Conservation (phyloP, 108 stramenopile genomes). For the Asterionellopsis glacialis region DNA sequence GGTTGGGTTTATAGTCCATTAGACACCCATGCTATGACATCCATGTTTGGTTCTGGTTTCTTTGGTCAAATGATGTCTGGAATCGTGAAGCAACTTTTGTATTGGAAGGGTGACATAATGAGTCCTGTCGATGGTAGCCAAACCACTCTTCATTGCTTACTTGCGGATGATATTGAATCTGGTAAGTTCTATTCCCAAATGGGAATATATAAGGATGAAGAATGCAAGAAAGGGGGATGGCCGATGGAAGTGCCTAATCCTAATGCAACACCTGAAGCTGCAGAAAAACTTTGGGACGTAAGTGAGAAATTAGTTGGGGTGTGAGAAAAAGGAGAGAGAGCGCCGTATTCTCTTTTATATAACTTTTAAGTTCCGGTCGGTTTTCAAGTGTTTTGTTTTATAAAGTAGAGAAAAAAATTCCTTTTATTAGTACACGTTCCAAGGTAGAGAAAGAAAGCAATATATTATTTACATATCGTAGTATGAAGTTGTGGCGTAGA, state of each 20-base stretch:
- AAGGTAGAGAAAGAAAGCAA: too few relatives aligned
- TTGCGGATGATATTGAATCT: constrained; percentile 15
- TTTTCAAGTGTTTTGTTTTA: too few relatives aligned
- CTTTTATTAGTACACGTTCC: too few relatives aligned
- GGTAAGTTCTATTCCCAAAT: constrained; percentile 25
- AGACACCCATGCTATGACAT: constrained; percentile 10
- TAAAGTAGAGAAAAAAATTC: too few relatives aligned
- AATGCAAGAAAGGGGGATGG: constrained; percentile 13
- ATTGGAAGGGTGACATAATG: constrained; percentile 21
- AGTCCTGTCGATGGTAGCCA: constrained; percentile 17
- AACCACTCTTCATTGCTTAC: constrained; percentile 17
- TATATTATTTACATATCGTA: too few relatives aligned
- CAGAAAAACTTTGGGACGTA: constrained; percentile 25
- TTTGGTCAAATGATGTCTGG: not conserved
- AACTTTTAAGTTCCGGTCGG: too few relatives aligned
- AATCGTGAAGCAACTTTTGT: constrained; percentile 2
- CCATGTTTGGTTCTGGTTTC: constrained; percentile 11
- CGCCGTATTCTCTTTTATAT: too few relatives aligned
- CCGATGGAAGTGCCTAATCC: constrained; percentile 22
- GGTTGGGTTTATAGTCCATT: constrained; percentile 22
- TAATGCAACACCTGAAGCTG: constrained; percentile 15
- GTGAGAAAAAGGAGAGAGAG: too few relatives aligned
- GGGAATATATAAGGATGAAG: constrained; percentile 20
- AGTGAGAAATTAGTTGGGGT: constrained; percentile 25
- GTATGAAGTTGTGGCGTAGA: too few relatives aligned